Evolutionary conservation across 2,329 filamentous ascomycete species (phyloP), one percentile per base, ranked within the genome.

Genomic region (Tolypocladium sp.): DNA sequence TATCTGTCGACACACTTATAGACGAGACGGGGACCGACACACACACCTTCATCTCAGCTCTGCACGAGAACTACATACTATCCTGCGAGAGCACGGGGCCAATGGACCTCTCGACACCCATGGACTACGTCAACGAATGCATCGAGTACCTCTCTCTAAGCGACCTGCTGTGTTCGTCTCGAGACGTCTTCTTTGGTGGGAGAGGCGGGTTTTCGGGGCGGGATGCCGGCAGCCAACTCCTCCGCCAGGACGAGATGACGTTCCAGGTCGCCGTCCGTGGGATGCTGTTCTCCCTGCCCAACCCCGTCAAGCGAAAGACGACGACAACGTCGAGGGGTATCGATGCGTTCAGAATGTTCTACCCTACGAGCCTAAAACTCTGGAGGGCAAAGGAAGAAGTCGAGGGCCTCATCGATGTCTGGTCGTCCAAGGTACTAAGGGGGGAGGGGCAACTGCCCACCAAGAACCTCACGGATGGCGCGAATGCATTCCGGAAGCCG

Each of bases 21-120:
- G 91, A 96, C 67, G 93, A 97, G 75, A 92, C 90, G 0, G 94
- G 94, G 1, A 96, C 94, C 0, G 94, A 99, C 68, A 91, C 88
- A 0, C 85, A 90, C 59, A 97, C 92, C 0, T 97, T 97, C 68
- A 84, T 96, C 55, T 90, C 91, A 5, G 90, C 92, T 4, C 77
- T 97, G 0, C 93, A 97, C 69, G 94, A 99, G 68, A 99, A 99
- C 69, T 97, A 96, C 65, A 81, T 88, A 1, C 79, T 92, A 1
- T 97, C 94, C 0, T 97, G 93, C 69, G 85, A 88, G 64, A 77
- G 78, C 53, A 77, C 74, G 2, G 75, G 76, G 0, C 76, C 76
- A 0, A 71, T 74, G 62, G 82, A 83, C 66, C 68, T 78, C 5
- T 71, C 82, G 27, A 85, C 82, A 0, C 87, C 92, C 1, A 81